phyloP scores from a whole-genome alignment of 306 rosid species.

The Ceratonia siliqua region DNA sequence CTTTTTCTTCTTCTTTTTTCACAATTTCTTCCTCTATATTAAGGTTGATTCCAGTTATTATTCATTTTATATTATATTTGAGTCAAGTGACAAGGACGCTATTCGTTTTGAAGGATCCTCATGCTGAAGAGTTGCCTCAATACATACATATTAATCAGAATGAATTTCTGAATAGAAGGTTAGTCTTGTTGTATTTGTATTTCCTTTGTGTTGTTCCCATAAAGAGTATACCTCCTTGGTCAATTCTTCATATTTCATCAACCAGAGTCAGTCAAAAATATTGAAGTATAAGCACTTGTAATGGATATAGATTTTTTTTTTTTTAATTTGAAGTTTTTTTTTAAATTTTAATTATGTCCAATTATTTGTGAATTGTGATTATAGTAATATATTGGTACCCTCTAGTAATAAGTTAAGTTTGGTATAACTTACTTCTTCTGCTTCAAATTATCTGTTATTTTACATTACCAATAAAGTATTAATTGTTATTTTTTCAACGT shows the following conservation, averaged over 20 bases:
- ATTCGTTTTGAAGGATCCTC: conserved; percentile 56
- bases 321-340: background rate
- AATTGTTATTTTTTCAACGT: no score
- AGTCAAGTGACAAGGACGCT: conserved; percentile 30
- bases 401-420: background rate
- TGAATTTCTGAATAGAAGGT: conserved; percentile 74
- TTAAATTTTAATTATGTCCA: background rate
- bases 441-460: no score
- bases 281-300: background rate
- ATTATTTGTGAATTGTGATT: conserved; percentile 1
- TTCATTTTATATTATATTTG: conserved; percentile 8
- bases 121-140: conserved; percentile 53
- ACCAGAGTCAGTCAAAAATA: background rate
- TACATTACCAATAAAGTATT: no score
- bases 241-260: conserved; percentile 1
- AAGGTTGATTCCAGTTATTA: background rate
- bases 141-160: conserved; percentile 68
- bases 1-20: background rate
- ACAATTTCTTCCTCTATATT: background rate
- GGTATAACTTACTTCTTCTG: background rate
- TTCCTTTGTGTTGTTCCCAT: background rate
- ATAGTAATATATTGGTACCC: conserved; percentile 9
- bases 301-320: background rate
- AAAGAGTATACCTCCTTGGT: background rate
- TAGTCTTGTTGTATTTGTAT: conserved; percentile 18